A percentile compares a stretch with the other conserved stretches of the same genome.
phyloP scores from a whole-genome alignment of 768 basidiomycete genomes.

The Hydnomerulius pinastri region DNA sequence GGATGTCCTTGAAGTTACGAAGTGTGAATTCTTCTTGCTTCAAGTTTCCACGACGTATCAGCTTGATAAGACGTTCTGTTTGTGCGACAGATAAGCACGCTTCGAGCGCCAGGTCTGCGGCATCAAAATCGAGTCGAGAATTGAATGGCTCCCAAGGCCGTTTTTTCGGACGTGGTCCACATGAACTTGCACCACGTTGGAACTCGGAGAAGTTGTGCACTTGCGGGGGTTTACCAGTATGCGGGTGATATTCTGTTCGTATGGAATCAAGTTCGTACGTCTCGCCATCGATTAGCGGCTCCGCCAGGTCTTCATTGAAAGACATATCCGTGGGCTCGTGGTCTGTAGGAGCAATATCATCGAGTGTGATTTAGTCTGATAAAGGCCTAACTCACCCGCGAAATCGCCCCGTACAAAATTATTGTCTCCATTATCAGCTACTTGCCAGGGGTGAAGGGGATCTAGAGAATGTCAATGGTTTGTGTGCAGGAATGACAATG shows the following conservation, averaged over 20 bases:
- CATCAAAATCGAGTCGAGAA: slow-evolving; percentile 8
- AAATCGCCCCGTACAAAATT: no score
- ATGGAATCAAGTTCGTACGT: no score
- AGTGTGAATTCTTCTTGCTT: slow-evolving; percentile 3
- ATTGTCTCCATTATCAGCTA: no score
- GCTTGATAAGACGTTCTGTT: slow-evolving; percentile 7
- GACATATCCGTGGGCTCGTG: no score
- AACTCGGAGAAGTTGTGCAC: slow-evolving; percentile 19
- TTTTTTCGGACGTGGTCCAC: slow-evolving; percentile 3
- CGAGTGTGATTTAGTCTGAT: no score
- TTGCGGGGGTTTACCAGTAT: slow-evolving; percentile 3
- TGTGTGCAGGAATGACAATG: no score
- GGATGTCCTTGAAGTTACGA: neutral
- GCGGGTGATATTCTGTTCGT: slow-evolving; percentile 27
- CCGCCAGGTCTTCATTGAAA: no score
- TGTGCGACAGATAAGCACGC: slow-evolving; percentile 5
- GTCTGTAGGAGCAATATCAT: no score
- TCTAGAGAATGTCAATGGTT: no score
- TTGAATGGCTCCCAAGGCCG: slow-evolving; percentile 13
- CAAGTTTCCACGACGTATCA: neutral
- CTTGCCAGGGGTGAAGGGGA: no score
- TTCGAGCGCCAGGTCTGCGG: slow-evolving; percentile 2
- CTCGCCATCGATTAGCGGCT: no score
- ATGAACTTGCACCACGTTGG: neutral
- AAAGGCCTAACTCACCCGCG: no score